Base-by-base conservation (phyloP, 805 yeast species). In the Kodamaea neixiangensis region DNA sequence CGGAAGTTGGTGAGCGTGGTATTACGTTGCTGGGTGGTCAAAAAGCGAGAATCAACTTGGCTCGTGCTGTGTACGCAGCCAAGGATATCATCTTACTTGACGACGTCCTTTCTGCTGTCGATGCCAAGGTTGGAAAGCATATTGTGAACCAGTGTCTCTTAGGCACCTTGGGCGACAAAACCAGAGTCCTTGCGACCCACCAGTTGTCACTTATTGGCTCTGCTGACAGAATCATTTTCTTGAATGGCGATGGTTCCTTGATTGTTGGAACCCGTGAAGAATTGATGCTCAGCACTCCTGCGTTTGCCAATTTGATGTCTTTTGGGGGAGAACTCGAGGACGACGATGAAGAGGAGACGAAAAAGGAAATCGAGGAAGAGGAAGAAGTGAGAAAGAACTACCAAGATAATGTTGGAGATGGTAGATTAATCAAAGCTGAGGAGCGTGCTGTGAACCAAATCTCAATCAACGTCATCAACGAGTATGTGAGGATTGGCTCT, bases 21-120 rank as follows among this genome's bases (percentile, higher is more conserved):
- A 83, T 89, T 43, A 87, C 94, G 0, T 69, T 89, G 40, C 85
- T 92, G 13, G 96, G 96, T 49, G 96, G 96, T 47, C 96, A 89
- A 65, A 89, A 89, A 71, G 93, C 96, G 0, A 79, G 96, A 64
- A 79, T 89, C 47, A 81, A 82, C 60, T 69, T 89, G 52, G 96
- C 96, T 2, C 77, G 96, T 63, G 86, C 93, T 1, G 90, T 87
- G 2, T 89, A 89, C 61, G 81, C 85, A 7, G 76, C 82, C 18
- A 78, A 79, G 15, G 90, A 86, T 60, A 83, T 87, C 21, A 77
- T 85, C 38, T 66, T 89, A 45, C 67, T 89, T 47, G 96, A 89
- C 63, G 96, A 89, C 63, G 90, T 88, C 11, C 74, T 89, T 50
- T 82, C 89, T 69, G 96, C 96, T 5, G 96, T 89, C 7, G 96